A percentile compares a stretch with the other conserved stretches of the same genome.
Evolutionary conservation across 129 eudicot species (phyloP).

Genomic region (Arctium lappa): DNA sequence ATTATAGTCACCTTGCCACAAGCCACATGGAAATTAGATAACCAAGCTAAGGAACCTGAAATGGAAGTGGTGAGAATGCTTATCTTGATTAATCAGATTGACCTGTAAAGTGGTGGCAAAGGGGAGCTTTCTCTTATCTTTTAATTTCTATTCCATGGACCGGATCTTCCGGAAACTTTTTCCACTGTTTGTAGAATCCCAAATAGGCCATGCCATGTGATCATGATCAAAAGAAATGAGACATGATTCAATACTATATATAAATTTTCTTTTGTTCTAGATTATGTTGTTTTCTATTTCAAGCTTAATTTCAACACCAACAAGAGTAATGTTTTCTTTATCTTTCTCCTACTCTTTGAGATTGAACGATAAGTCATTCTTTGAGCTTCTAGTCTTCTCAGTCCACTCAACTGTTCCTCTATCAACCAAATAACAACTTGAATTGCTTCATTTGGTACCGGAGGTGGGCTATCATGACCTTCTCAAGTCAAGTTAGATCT

Average conservation of each 20-base stretch:
- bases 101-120: slow-evolving; percentile 26
- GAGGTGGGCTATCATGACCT: no score
- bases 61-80: slow-evolving; percentile 5
- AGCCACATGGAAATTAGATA: slow-evolving; percentile 19
- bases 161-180: slow-evolving; percentile 14
- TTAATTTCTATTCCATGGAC: background rate
- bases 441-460: background rate
- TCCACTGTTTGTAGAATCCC: slow-evolving; percentile 25
- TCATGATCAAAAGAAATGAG: slow-evolving; percentile 24
- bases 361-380: background rate
- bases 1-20: background rate
- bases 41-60: slow-evolving; percentile 33
- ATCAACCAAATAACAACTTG: background rate
- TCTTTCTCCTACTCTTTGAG: background rate
- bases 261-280: background rate
- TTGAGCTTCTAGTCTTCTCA: background rate
- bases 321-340: background rate
- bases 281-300: background rate
- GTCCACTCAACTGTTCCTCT: no score
- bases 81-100: slow-evolving; percentile 14
- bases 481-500: no score
- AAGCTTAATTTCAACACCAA: no score
- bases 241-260: background rate
- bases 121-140: slow-evolving; percentile 12
- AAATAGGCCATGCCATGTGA: slow-evolving; percentile 21